Evolutionary conservation across 225 moss, liverwort and hornwort species (phyloP).

Genomic region (Bryum argenteum): DNA sequence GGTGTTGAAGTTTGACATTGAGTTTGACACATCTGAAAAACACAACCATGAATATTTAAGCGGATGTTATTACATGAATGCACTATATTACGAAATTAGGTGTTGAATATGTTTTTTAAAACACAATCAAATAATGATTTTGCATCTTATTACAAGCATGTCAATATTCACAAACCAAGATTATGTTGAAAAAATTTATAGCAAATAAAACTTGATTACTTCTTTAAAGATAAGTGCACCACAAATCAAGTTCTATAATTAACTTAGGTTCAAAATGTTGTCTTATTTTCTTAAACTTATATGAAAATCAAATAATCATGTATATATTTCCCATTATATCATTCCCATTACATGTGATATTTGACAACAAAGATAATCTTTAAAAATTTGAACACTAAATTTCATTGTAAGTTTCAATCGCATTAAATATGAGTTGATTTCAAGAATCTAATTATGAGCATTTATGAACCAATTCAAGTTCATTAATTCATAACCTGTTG

Average conservation of each 20-base stretch:
- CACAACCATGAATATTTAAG: neutral
- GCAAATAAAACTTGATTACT: neutral
- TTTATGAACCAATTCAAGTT: neutral
- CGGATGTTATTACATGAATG: neutral
- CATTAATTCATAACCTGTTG: neutral
- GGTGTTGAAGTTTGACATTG: conserved; percentile 27
- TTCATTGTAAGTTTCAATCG: too few species aligned
- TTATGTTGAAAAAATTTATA: neutral
- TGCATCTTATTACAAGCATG: neutral
- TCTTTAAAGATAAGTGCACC: neutral
- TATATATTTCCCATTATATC: too few species aligned
- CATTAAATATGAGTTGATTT: too few species aligned
- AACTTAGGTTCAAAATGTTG: too few species aligned
- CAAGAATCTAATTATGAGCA: too few species aligned
- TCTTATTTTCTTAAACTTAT: too few species aligned
- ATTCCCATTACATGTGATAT: too few species aligned
- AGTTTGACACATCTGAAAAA: conserved; percentile 29
- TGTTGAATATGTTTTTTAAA: neutral
- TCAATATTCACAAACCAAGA: neutral
- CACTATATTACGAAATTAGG: neutral
- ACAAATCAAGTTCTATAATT: too few species aligned
- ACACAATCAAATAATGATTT: neutral
- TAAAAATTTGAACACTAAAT: too few species aligned
- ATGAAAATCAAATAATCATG: too few species aligned
- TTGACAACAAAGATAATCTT: too few species aligned